phyloP scores from a whole-genome alignment of 1,284 basidiomycete genomes.

The Moniliophthora roreri region DNA sequence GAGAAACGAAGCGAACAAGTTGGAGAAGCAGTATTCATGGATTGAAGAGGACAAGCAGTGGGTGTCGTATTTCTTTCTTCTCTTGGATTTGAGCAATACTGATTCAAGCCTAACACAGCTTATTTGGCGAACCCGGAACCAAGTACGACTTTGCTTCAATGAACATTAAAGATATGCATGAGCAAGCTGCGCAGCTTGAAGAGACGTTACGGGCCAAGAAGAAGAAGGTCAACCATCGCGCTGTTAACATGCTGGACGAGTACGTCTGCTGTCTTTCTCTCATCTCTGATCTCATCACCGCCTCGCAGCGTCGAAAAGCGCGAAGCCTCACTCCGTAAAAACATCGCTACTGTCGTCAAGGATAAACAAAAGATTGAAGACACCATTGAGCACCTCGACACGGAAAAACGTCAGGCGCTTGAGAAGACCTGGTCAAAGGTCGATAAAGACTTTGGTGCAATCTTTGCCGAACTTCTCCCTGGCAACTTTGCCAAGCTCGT shows the following conservation, averaged over 20 bases:
- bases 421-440: constrained; percentile 97
- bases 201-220: constrained; percentile 85
- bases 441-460: constrained; percentile 94
- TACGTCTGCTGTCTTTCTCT: constrained; percentile 33
- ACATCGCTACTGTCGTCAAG: constrained; percentile 86
- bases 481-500: constrained; percentile 97
- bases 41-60: constrained; percentile 85
- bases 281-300: neutral
- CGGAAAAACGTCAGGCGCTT: constrained; percentile 92
- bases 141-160: constrained; percentile 84
- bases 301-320: constrained; percentile 87
- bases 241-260: constrained; percentile 96
- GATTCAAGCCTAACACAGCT: constrained; percentile 33
- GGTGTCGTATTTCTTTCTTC: constrained; percentile 32
- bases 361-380: constrained; percentile 97
- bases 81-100: neutral
- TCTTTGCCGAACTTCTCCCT: constrained; percentile 94
- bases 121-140: constrained; percentile 82
- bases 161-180: constrained; percentile 65
- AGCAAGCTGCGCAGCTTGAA: constrained; percentile 78
- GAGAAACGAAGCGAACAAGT: constrained; percentile 23
- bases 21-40: constrained; percentile 90
- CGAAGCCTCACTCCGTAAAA: constrained; percentile 84
- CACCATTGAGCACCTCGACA: constrained; percentile 91
- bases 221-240: constrained; percentile 95